These are phyloP conservation scores for Coprinellus aureogranulatus DNA, from an alignment of 768 basidiomycete genomes.

Conservation along the genomic window DNA sequence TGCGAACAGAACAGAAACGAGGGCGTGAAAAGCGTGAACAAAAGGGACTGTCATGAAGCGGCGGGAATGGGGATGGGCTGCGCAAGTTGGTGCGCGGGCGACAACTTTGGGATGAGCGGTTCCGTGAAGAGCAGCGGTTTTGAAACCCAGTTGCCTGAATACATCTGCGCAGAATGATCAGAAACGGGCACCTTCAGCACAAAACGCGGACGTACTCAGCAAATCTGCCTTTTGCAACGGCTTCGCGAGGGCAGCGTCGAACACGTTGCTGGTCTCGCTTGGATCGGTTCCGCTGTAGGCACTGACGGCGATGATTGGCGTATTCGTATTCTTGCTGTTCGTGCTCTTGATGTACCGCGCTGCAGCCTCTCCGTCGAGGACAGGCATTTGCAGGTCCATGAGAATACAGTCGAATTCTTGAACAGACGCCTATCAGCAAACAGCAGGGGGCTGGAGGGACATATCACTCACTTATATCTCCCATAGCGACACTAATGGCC, in stretches of 20 bases:
- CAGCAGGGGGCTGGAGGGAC: conserved; percentile 4
- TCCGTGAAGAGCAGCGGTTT: conserved; percentile 71
- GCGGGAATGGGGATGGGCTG: conserved; percentile 20
- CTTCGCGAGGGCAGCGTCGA: conserved; percentile 81
- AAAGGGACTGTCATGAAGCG: conserved; percentile 33
- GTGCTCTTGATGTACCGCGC: conserved; percentile 97
- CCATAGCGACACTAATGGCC: conserved; percentile 95
- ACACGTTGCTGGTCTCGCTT: conserved; percentile 63
- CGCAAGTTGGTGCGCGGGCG: conserved; percentile 29
- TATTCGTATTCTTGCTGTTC: conserved; percentile 89
- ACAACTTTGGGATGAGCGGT: conserved; percentile 53
- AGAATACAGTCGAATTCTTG: conserved; percentile 93
- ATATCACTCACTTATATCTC: conserved; percentile 83
- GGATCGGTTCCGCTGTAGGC: conserved; percentile 77
- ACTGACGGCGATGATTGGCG: conserved; percentile 90
- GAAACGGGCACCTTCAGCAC: not conserved
- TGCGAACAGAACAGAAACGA: conserved; percentile 16
- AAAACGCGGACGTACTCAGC: conserved; percentile 41
- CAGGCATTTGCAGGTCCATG: conserved; percentile 95
- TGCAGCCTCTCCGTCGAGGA: conserved; percentile 92
- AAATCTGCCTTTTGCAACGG: conserved; percentile 88
- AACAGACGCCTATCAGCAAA: conserved; percentile 19
- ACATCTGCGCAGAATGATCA: conserved; percentile 33
- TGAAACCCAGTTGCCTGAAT: conserved; percentile 89
- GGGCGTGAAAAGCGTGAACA: conserved; percentile 24